phyloP scores from a whole-genome alignment of 2,329 filamentous ascomycete species.

The Pseudogymnoascus sp. region DNA sequence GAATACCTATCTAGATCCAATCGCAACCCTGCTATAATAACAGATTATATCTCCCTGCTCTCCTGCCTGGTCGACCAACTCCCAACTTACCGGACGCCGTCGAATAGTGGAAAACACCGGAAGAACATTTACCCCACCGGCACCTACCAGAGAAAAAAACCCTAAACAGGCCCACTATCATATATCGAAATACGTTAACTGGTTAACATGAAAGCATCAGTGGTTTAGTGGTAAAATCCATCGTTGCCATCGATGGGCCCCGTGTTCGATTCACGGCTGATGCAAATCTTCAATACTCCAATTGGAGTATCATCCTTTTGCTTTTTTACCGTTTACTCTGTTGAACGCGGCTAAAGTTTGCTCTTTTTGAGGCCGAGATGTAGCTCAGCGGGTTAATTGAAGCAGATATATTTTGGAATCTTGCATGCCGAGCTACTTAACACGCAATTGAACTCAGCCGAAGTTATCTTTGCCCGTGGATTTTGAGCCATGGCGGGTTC shows the following conservation, averaged over 20 bases:
- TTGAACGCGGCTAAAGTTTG: background rate
- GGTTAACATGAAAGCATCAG: too few relatives aligned
- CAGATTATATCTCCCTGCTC: too few relatives aligned
- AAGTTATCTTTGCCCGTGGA: background rate
- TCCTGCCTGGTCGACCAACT: too few relatives aligned
- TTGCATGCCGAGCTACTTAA: background rate
- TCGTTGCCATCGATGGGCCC: constrained; percentile 33
- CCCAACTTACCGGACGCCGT: too few relatives aligned
- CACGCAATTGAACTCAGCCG: background rate
- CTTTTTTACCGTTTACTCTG: background rate
- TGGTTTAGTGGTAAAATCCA: constrained; percentile 14
- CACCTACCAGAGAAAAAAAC: too few relatives aligned
- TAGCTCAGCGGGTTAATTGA: background rate
- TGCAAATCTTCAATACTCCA: background rate
- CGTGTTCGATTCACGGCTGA: constrained; percentile 29
- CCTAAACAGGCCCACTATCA: too few relatives aligned
- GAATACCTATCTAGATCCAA: too few relatives aligned
- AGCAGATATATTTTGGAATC: background rate
- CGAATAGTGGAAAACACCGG: too few relatives aligned
- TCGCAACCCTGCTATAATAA: too few relatives aligned
- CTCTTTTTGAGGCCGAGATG: background rate
- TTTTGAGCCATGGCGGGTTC: too few relatives aligned
- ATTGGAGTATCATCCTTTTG: background rate
- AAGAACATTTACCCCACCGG: too few relatives aligned
- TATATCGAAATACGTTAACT: too few relatives aligned